Evolutionary conservation across 352 stramenopile species (phyloP), one percentile per base, ranked within the genome.

Genomic region (Pythium periplocum): DNA sequence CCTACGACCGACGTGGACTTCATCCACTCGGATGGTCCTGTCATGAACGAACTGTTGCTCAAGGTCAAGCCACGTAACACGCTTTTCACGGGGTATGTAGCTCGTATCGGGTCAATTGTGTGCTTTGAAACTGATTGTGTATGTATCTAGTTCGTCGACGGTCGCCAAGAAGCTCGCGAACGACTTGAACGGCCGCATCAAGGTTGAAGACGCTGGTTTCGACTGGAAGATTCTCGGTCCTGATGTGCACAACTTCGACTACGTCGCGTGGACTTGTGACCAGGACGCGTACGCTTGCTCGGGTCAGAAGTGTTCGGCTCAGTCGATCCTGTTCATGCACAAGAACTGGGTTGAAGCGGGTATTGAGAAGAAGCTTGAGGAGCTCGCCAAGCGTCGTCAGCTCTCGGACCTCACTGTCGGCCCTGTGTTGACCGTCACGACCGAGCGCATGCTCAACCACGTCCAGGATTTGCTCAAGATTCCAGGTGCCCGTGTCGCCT

Each of bases 301-400:
- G n/a, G 96, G 96, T 38, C 97, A 99, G 72, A 99, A 99, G 83
- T 99, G 96, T 78, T 98, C 92, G 12, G 97, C 97, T 7, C 93
- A 99, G 73, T 98, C 94, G 45, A 98, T 99, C 55, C 74, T 98
- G 34, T 99, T 99, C 75, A 90, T 98, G 69, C 96, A 99, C 78
- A 93, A 98, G 64, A 98, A 98, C 76, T 99, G 96, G 95, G 54
- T 62, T 46, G 62, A 87, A 6, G 80, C 83, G 46, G 96, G 93
- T 46, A 66, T 99, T 45, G 74, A 98, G 48, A 88, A 97, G 39
- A 97, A 98, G 64, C 79, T 99, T 12, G 82, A 78, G 45, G 70
- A 76, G 36, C 83, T 97, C 48, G 96, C 97, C 33, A 68, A 80
- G 4, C 83, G 82, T 36, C 78, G 97, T 56, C 96, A 83, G 55